Evolutionary conservation across 1,284 basidiomycete species (phyloP), one percentile per base, ranked within the genome.

Genomic region (Athelia sp.): DNA sequence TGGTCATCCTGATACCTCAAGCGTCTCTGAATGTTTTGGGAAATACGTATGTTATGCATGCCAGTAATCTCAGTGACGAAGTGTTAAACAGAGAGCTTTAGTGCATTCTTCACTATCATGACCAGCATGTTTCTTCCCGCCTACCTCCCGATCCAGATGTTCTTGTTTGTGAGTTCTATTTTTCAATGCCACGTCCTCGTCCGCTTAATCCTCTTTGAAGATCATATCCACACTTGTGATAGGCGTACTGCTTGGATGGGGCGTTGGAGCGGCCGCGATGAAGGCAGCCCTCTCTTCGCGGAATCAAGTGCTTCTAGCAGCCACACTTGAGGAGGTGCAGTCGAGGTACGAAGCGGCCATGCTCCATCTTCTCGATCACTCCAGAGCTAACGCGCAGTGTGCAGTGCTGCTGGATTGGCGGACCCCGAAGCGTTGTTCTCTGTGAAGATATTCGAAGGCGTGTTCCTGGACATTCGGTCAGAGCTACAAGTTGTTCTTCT

Each of bases 221-320:
- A 72, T 68, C 8, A 68, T 78, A 4, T 52, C 69, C 3, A 80
- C 76, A 1, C 57, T 87, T 18, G 60, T 79, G 1, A 18, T 84
- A 3, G 84, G 84, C 1, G 61, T 80, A 51, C 63, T 71, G 1
- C 46, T 83, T 2, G 84, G 83, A 6, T 88, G 84, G 84, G 84
- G 76, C 0, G 71, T 82, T 62, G 79, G 81, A 2, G 71, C 70
- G 15, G 82, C 82, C 1, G 80, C 73, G 0, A 84, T 84, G 81
- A 76, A 75, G 9, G 75, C 79, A 2, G 76, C 75, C 0, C 58
- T 78, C 0, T 64, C 69, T 6, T 76, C 74, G 1, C 67, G 84
- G 15, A 66, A 69, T 56, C 65, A 74, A 46, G 63, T 68, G 0
- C 53, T 81, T 9, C 62, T 79, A 3, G 62, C 64, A 19, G 54